These are phyloP conservation scores for Macrophomina tecta DNA, from an alignment of 2,329 filamentous ascomycete species.

Conservation along the genomic window DNA sequence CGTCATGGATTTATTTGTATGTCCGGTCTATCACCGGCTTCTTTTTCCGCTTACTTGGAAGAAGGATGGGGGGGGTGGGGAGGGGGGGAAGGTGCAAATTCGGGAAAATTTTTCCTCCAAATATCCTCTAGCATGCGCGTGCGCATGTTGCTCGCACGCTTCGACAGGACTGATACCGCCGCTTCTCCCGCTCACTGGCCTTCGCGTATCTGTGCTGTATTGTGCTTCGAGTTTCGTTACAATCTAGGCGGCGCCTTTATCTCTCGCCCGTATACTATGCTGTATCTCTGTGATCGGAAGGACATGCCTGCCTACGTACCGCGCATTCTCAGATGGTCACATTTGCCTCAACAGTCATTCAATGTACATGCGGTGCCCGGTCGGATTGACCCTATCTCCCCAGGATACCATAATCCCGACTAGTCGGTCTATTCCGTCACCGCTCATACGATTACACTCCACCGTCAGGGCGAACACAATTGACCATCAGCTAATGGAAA, in stretches of 20 bases:
- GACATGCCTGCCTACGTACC: neutral
- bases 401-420: neutral
- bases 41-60: too few species aligned
- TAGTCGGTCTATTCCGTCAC: neutral
- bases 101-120: neutral
- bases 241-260: neutral
- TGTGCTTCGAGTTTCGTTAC: neutral
- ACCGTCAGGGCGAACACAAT: neutral
- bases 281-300: neutral
- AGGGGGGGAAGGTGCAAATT: too few species aligned
- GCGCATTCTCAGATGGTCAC: neutral
- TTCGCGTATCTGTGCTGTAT: neutral
- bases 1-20: too few species aligned
- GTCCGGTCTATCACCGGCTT: too few species aligned
- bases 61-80: too few species aligned
- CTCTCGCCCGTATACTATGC: neutral
- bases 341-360: neutral
- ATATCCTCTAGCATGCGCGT: neutral
- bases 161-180: neutral
- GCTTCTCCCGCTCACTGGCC: neutral
- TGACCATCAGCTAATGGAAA: neutral
- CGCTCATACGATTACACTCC: neutral
- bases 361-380: constrained; percentile 8
- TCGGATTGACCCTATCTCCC: neutral
- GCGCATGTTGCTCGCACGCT: neutral